These are phyloP conservation scores for Acmispon strigosus DNA, from an alignment of 306 rosid species.

Conservation along the genomic window DNA sequence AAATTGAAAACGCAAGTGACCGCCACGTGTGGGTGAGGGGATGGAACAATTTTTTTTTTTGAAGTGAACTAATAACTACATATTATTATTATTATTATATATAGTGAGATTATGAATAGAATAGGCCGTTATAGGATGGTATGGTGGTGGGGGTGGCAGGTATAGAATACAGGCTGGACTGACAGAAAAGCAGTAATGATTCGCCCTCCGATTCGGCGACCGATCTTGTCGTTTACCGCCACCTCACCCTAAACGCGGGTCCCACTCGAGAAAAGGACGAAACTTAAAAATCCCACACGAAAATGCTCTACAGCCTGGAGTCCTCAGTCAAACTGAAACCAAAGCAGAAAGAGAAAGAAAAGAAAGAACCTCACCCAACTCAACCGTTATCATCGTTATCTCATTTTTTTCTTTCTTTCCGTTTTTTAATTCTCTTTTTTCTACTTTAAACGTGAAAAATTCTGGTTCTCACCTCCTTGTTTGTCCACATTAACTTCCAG, in stretches of 20 bases:
- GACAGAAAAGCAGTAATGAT: slow-evolving; percentile 64
- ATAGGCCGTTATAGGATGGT: slow-evolving; percentile 52
- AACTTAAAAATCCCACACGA: slow-evolving; percentile 44
- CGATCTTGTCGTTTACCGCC: slow-evolving; percentile 68
- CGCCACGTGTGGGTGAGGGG: slow-evolving; percentile 42
- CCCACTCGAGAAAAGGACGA: slow-evolving; percentile 23
- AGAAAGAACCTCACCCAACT: slow-evolving; percentile 33
- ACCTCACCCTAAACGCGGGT: slow-evolving; percentile 31
- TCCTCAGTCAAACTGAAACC: slow-evolving; percentile 67
- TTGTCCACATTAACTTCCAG: slow-evolving; percentile 35
- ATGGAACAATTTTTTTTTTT: too few relatives aligned
- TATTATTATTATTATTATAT: too few relatives aligned
- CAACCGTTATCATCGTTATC: slow-evolving; percentile 76
- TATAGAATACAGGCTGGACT: slow-evolving; percentile 75
- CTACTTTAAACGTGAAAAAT: slow-evolving; percentile 20
- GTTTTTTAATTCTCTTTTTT: neutral
- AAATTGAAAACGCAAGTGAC: neutral
- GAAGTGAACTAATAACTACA: too few relatives aligned
- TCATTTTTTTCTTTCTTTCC: neutral
- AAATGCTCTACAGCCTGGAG: slow-evolving; percentile 85
- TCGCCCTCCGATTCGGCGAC: slow-evolving; percentile 81
- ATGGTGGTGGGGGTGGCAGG: slow-evolving; percentile 67
- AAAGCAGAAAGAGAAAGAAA: neutral
- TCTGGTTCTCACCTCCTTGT: slow-evolving; percentile 21
- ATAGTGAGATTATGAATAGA: neutral